These are phyloP conservation scores for Podaxis sp. DNA, from an alignment of 768 basidiomycete genomes.

Conservation along the genomic window DNA sequence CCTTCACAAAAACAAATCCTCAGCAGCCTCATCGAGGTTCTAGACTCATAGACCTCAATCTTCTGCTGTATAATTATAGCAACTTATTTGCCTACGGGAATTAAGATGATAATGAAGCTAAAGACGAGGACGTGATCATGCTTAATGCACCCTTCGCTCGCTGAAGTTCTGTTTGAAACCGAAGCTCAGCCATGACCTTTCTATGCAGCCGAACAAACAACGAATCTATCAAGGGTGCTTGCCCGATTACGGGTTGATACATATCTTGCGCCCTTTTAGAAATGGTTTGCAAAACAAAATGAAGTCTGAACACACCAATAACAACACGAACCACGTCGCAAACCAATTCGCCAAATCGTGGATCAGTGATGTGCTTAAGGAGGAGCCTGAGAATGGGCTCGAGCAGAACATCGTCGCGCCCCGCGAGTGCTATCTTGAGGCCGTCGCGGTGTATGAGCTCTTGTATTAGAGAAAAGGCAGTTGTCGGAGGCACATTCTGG, in stretches of 20 bases:
- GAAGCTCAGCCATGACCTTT: slow-evolving; percentile 82
- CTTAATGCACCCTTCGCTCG: slow-evolving; percentile 84
- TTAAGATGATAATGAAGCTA: slow-evolving; percentile 15
- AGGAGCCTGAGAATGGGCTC: slow-evolving; percentile 89
- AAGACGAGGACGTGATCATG: slow-evolving; percentile 74
- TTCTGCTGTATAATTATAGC: neutral
- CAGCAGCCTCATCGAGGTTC: slow-evolving; percentile 59
- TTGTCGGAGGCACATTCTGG: slow-evolving; percentile 79
- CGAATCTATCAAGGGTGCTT: slow-evolving; percentile 88
- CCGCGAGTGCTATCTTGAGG: slow-evolving; percentile 76
- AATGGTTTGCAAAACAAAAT: neutral
- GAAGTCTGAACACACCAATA: slow-evolving; percentile 56
- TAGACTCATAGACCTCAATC: slow-evolving; percentile 27
- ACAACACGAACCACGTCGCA: slow-evolving; percentile 77
- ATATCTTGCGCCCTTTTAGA: slow-evolving; percentile 53
- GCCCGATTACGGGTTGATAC: slow-evolving; percentile 88
- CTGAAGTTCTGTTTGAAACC: slow-evolving; percentile 82
- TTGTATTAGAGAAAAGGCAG: slow-evolving; percentile 86
- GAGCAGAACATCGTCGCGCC: slow-evolving; percentile 89
- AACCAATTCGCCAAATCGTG: slow-evolving; percentile 88
- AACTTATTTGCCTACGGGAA: neutral
- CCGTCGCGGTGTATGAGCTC: slow-evolving; percentile 93
- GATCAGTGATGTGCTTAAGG: slow-evolving; percentile 80
- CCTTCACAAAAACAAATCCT: slow-evolving; percentile 66
- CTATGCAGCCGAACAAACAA: slow-evolving; percentile 77